Base-by-base conservation (phyloP, 768 basidiomycete genomes). In the Nidula microcarpa region DNA sequence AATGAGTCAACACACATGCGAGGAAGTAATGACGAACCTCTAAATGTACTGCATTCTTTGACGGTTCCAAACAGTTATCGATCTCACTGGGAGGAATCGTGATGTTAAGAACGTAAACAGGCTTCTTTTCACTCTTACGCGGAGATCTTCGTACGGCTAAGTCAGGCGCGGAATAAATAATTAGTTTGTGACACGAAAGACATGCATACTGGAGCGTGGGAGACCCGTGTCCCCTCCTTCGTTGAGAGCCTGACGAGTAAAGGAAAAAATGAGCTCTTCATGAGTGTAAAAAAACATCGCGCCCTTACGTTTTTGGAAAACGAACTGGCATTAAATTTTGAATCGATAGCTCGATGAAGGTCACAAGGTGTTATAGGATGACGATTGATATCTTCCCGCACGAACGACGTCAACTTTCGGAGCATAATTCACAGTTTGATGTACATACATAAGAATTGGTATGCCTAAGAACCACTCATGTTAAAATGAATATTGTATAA, bases 31-130 rank as follows among this genome's bases (percentile, higher is more conserved):
- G 47, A 58, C 73, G 58, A 63, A 92, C 94, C 68, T 82, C 77
- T 45, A 95, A 74, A 52, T 86, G 80, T 33, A 94, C 74, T 5
- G 72, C 62, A 4, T 74, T 71, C 71, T 94, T 95, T 14, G 81
- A 73, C n/a, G 94, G 91, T 57, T 91, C 92, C 32, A 94, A 62
- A 54, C 83, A 82, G 52, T 89, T 87, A 62, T 97, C 93, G 7
- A 97, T 73, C 30, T 84, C 73, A 23, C 73, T 69, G 2, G 83
- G 70, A 43, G 91, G 84, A 16, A 94, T 69, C 7, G 72, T 75
- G 54, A 98, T 63, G 62, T 91, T 85, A 46, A 98, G 72, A 45
- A 94, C 87, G 65, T 90, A 98, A 55, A 94, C 82, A 4, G 94
- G 85, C 65, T 82, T 82, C 67, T 84, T 85, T 62, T 93, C 91